A percentile compares a stretch with the other conserved stretches of the same genome.
Evolutionary conservation across 1,284 basidiomycete genomes (phyloP).

Genomic region (Afroboletus lepidellus): DNA sequence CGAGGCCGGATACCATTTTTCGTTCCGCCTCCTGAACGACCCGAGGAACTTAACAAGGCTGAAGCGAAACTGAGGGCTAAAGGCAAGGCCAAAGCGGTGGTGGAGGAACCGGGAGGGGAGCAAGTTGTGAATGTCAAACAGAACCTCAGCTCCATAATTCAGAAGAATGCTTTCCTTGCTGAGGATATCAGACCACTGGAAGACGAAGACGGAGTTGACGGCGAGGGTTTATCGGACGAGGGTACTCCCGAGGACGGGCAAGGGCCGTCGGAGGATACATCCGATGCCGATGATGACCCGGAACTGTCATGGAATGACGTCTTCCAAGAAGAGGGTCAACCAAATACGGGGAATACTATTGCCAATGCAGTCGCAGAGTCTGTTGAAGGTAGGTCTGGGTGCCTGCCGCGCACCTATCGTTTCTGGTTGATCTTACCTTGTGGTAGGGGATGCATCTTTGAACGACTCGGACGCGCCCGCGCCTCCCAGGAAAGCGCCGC

Average conservation of each 20-base stretch:
- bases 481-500: conserved; percentile 55
- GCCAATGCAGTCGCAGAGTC: conserved; percentile 30
- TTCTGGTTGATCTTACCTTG: conserved; percentile 4
- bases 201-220: conserved; percentile 39
- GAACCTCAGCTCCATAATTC: conserved; percentile 73
- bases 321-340: conserved; percentile 43
- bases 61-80: conserved; percentile 55
- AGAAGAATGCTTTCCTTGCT: conserved; percentile 80
- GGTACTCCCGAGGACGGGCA: conserved; percentile 34
- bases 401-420: not conserved
- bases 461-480: conserved; percentile 37
- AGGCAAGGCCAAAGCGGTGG: conserved; percentile 35
- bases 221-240: conserved; percentile 26
- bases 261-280: conserved; percentile 31
- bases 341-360: conserved; percentile 26
- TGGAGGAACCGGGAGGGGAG: conserved; percentile 28
- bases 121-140: conserved; percentile 64
- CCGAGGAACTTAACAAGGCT: conserved; percentile 63
- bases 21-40: conserved; percentile 74
- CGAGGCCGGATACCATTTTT: conserved; percentile 93
- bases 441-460: conserved; percentile 27
- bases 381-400: conserved; percentile 23
- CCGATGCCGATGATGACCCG: conserved; percentile 41
- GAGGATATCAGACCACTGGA: conserved; percentile 69
- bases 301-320: conserved; percentile 69